These are phyloP conservation scores for Oldenlandia corymbosa DNA, from an alignment of 257 asterid genomes.

Conservation along the genomic window DNA sequence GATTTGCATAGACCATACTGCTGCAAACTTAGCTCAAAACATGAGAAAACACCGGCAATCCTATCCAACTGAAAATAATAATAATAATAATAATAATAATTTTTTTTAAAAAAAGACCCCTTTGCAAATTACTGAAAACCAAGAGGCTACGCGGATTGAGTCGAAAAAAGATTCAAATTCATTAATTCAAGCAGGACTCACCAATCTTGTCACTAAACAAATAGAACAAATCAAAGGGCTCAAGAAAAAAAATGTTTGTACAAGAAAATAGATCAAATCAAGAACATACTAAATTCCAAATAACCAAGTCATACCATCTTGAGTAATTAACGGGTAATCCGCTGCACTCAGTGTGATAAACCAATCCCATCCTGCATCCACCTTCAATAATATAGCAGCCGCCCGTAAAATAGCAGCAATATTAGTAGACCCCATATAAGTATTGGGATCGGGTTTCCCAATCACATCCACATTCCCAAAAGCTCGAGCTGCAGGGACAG, in stretches of 20 bases:
- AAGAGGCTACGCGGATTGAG: not conserved
- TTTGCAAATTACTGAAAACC: not conserved
- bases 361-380: conserved; percentile 93
- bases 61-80: too few relatives aligned
- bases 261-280: conserved; percentile 9
- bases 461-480: conserved; percentile 93
- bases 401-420: conserved; percentile 83
- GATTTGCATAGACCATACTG: not conserved
- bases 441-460: conserved; percentile 93
- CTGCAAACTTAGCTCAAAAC: not conserved
- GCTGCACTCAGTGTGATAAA: conserved; percentile 75
- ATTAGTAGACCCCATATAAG: conserved; percentile 86
- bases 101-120: too few relatives aligned
- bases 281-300: conserved; percentile 4
- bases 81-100: too few relatives aligned
- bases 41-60: too few relatives aligned
- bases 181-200: conserved; percentile 3
- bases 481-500: conserved; percentile 67
- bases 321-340: conserved; percentile 92
- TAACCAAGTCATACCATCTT: conserved; percentile 67
- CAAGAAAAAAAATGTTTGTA: not conserved
- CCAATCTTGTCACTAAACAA: not conserved
- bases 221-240: not conserved
- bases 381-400: conserved; percentile 71
- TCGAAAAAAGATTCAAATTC: not conserved